Conservation (phyloP, 441 rosid genomes). For the Pelargonium hybrid region DNA sequence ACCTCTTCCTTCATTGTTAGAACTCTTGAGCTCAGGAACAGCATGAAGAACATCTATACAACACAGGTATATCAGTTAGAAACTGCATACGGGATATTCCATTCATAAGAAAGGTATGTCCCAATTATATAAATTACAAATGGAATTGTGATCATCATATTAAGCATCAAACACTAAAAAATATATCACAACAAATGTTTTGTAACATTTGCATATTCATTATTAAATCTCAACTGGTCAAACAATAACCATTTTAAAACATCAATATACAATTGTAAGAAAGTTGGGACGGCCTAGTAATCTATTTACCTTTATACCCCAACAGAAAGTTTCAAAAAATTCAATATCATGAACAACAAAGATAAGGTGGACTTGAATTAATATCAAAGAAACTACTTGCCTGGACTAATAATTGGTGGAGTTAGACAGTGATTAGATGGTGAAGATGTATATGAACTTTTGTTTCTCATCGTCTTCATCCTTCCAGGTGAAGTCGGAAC, state of each 20-base stretch:
- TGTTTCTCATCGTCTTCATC: slow-evolving; percentile 2
- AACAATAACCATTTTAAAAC: too few species aligned
- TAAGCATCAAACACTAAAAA: not conserved
- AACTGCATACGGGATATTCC: not conserved
- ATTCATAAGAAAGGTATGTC: not conserved
- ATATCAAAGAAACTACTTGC: slow-evolving; percentile 13
- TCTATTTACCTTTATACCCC: too few species aligned
- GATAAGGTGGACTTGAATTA: too few species aligned
- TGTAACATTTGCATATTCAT: too few species aligned
- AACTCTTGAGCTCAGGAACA: slow-evolving; percentile 20
- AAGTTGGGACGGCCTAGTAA: too few species aligned
- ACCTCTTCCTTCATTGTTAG: slow-evolving; percentile 16
- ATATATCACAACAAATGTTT: not conserved
- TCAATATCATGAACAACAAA: too few species aligned
- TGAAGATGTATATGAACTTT: not conserved
- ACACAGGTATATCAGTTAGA: slow-evolving; percentile 8
- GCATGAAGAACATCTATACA: slow-evolving; percentile 9
- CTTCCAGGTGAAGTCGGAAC: not conserved
- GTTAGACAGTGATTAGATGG: slow-evolving; percentile 1
- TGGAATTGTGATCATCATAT: not conserved
- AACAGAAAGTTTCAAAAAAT: too few species aligned
- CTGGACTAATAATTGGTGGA: slow-evolving; percentile 9
- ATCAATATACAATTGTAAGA: too few species aligned
- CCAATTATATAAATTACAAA: too few species aligned
- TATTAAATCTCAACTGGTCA: too few species aligned